Evolutionary conservation across 164 flowering plant species (phyloP).

Genomic region (Santalum album): DNA sequence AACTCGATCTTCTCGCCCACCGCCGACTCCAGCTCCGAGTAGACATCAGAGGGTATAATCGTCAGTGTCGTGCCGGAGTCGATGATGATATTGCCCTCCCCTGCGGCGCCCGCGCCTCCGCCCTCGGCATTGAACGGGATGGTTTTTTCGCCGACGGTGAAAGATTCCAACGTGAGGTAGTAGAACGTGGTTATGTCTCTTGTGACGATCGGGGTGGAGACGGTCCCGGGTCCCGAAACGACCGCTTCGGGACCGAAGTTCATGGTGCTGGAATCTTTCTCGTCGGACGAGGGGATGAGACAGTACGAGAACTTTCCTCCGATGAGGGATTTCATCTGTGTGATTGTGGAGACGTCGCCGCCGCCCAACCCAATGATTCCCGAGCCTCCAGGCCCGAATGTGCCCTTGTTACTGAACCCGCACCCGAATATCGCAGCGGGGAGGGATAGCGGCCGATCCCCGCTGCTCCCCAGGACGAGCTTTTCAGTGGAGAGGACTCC

Average conservation of each 20-base stretch:
- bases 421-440: slow-evolving; percentile 15
- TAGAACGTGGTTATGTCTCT: slow-evolving; percentile 21
- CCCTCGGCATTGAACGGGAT: background rate
- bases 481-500: slow-evolving; percentile 15
- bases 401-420: slow-evolving; percentile 13
- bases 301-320: slow-evolving; percentile 25
- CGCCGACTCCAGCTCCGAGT: background rate
- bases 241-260: slow-evolving; percentile 25
- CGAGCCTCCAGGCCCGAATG: slow-evolving; percentile 4
- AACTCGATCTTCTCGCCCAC: slow-evolving; percentile 1
- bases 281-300: slow-evolving; percentile 1
- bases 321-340: slow-evolving; percentile 10
- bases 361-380: slow-evolving; percentile 28
- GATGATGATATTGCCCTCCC: slow-evolving; percentile 33
- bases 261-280: slow-evolving; percentile 14
- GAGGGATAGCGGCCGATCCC: background rate
- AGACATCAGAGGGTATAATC: background rate
- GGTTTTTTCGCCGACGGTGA: slow-evolving; percentile 21
- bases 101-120: background rate
- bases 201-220: slow-evolving; percentile 19
- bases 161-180: slow-evolving; percentile 27
- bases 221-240: slow-evolving; percentile 20
- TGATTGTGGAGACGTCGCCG: slow-evolving; percentile 14
- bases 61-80: slow-evolving; percentile 38
- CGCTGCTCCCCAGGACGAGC: slow-evolving; percentile 7